A percentile compares a stretch with the other conserved stretches of the same genome.
These are phyloP conservation scores for Penicillium sp. DNA, from an alignment of 2,329 filamentous ascomycete species.

Conservation along the genomic window DNA sequence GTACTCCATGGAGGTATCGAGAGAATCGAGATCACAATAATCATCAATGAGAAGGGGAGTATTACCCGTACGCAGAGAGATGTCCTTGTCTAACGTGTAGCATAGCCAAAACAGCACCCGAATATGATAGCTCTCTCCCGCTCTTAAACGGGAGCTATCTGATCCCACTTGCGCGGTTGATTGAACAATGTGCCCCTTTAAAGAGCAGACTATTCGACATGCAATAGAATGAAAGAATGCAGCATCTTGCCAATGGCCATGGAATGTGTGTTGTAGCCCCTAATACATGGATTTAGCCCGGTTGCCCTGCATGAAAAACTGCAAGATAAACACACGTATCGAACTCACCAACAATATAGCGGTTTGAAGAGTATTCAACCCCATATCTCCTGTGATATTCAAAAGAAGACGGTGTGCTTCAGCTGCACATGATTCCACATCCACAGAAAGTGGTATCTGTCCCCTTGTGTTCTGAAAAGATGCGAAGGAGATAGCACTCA, in stretches of 20 bases:
- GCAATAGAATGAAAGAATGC: slow-evolving; percentile 12
- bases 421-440: slow-evolving; percentile 5
- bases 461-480: background rate
- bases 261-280: slow-evolving; percentile 11
- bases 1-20: slow-evolving; percentile 2
- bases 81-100: slow-evolving; percentile 59
- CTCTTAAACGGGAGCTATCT: background rate
- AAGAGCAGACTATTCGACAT: slow-evolving; percentile 14
- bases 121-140: slow-evolving; percentile 6
- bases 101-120: slow-evolving; percentile 36
- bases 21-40: slow-evolving; percentile 11
- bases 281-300: background rate
- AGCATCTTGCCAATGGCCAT: slow-evolving; percentile 14
- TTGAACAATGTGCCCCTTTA: slow-evolving; percentile 6
- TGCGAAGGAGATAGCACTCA: slow-evolving; percentile 10
- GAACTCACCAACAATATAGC: slow-evolving; percentile 13
- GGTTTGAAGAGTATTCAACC: slow-evolving; percentile 12
- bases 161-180: background rate
- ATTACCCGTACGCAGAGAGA: slow-evolving; percentile 30
- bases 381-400: slow-evolving; percentile 2
- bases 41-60: slow-evolving; percentile 14
- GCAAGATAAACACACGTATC: background rate
- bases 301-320: background rate
- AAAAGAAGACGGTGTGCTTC: slow-evolving; percentile 10
- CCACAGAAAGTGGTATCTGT: background rate